Percentiles rank a stretch among this genome's conserved stretches.
Evolutionary conservation across 257 asterid genomes (phyloP).

Genomic region (Mentha longifolia): DNA sequence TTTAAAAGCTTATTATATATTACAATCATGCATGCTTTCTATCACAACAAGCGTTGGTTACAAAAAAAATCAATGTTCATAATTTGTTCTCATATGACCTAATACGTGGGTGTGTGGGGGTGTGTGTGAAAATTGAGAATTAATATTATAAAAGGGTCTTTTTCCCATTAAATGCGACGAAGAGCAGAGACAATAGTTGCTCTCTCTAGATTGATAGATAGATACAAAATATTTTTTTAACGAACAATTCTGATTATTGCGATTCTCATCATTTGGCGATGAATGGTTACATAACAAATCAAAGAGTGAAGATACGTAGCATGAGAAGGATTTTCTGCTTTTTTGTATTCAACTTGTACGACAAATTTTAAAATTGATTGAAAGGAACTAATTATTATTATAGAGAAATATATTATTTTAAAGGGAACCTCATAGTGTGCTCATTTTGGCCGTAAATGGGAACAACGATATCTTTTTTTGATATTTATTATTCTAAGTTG

Average conservation of each 20-base stretch:
- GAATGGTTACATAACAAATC: conserved; percentile 30
- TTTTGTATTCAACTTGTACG: background rate
- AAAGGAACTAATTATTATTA: background rate
- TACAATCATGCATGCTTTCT: no score
- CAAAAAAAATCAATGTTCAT: no score
- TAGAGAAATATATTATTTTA: background rate
- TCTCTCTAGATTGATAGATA: conserved; percentile 14
- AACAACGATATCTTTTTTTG: conserved; percentile 3
- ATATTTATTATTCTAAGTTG: background rate
- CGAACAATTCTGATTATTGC: background rate
- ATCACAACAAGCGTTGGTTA: no score
- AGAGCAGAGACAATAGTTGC: conserved; percentile 13
- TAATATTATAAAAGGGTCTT: background rate
- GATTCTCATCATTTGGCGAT: conserved; percentile 33
- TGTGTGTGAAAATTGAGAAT: no score
- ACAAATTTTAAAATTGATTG: background rate
- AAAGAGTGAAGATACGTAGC: conserved; percentile 24
- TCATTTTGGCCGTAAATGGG: background rate
- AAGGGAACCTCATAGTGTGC: background rate
- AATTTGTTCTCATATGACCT: no score
- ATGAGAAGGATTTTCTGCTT: conserved; percentile 11
- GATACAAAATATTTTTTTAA: background rate
- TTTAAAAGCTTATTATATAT: no score
- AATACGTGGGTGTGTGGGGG: no score
- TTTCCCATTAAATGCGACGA: background rate